Evolutionary conservation across 106 monocot genomes (phyloP).

Genomic region (Apostasia shenzhenica): DNA sequence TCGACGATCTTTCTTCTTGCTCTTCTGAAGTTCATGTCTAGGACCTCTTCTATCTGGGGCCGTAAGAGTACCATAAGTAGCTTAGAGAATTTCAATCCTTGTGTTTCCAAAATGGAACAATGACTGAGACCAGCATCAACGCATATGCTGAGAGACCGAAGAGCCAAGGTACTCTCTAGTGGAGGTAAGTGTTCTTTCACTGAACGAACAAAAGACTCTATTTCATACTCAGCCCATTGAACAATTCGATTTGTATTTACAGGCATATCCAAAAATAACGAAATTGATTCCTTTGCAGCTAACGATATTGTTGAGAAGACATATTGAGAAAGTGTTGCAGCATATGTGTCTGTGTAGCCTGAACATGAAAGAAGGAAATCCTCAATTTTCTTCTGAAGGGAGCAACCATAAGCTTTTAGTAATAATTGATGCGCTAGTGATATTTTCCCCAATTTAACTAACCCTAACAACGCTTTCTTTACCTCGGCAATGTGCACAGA

Average conservation of each 20-base stretch:
- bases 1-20: slow-evolving; percentile 68
- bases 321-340: slow-evolving; percentile 79
- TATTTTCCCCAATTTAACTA: slow-evolving; percentile 73
- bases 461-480: slow-evolving; percentile 61
- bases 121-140: slow-evolving; percentile 70
- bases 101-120: slow-evolving; percentile 56
- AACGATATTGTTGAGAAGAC: slow-evolving; percentile 79
- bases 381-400: slow-evolving; percentile 66
- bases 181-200: slow-evolving; percentile 78
- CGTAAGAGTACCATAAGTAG: slow-evolving; percentile 72
- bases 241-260: slow-evolving; percentile 57
- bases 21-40: slow-evolving; percentile 83
- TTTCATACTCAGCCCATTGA: slow-evolving; percentile 91
- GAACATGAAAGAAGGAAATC: slow-evolving; percentile 82
- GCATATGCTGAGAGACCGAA: slow-evolving; percentile 77
- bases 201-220: slow-evolving; percentile 62
- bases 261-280: slow-evolving; percentile 61
- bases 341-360: slow-evolving; percentile 69
- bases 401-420: slow-evolving; percentile 54
- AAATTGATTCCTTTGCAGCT: slow-evolving; percentile 55
- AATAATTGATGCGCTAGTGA: slow-evolving; percentile 74
- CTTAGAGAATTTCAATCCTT: slow-evolving; percentile 82
- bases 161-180: slow-evolving; percentile 51
- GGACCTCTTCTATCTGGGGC: slow-evolving; percentile 84
- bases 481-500: slow-evolving; percentile 48